phyloP scores from a whole-genome alignment of 1,139 yeast genomes.

The Suzukiozyma palmioleophila region DNA sequence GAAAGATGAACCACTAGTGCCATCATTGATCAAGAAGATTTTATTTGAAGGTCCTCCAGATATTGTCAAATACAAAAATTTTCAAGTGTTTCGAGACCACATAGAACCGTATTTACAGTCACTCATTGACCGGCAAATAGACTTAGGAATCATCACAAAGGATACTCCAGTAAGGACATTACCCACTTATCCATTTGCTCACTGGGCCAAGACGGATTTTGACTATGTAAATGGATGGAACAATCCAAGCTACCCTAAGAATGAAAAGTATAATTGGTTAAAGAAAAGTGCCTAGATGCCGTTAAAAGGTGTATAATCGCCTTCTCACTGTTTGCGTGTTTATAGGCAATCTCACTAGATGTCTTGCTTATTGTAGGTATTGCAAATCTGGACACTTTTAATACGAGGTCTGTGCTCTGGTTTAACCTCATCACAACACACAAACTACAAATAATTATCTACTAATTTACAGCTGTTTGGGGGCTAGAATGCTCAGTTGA shows the following conservation, averaged over 20 bases:
- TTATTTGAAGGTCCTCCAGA: conserved; percentile 63
- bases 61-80: conserved; percentile 60
- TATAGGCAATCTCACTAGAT: too few relatives aligned
- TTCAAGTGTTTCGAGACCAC: conserved; percentile 54
- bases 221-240: conserved; percentile 45
- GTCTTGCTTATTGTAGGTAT: too few relatives aligned
- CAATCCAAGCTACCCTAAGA: conserved; percentile 30
- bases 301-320: too few relatives aligned
- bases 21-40: conserved; percentile 60
- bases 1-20: conserved; percentile 73
- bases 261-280: conserved; percentile 14
- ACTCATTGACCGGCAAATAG: conserved; percentile 53
- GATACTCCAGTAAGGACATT: conserved; percentile 59
- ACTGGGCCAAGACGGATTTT: conserved; percentile 41
- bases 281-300: background rate
- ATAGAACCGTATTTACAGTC: conserved; percentile 53
- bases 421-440: too few relatives aligned
- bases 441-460: too few relatives aligned
- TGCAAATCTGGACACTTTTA: too few relatives aligned
- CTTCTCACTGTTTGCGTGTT: too few relatives aligned
- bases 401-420: too few relatives aligned
- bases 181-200: conserved; percentile 61
- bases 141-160: conserved; percentile 48
- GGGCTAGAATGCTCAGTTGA: conserved; percentile 44
- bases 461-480: conserved; percentile 28